Evolutionary conservation across 2,329 filamentous ascomycete genomes (phyloP).

Genomic region (Sarocladium oryzae): DNA sequence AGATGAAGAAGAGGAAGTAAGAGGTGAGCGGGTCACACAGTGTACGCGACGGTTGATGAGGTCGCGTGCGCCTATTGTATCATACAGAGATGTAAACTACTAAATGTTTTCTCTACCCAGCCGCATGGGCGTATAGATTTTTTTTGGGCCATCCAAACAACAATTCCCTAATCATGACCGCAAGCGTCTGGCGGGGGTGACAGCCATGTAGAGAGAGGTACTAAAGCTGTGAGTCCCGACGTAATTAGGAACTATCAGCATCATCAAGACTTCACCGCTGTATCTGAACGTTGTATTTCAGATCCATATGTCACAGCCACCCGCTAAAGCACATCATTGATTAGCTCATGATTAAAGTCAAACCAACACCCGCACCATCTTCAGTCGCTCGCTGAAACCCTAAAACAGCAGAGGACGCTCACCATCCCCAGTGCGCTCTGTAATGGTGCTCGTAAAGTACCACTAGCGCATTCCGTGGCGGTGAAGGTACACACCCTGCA

Average conservation of each 20-base stretch:
- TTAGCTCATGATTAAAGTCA: conserved; percentile 7
- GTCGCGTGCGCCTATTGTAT: conserved; percentile 1
- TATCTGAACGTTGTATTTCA: background rate
- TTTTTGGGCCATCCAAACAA: too few species aligned
- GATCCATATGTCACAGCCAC: background rate
- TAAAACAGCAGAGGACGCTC: too few species aligned
- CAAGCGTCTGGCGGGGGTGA: too few species aligned
- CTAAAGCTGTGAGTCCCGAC: too few species aligned
- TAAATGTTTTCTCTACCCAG: conserved; percentile 2
- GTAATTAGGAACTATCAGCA: background rate
- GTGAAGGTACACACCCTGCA: background rate
- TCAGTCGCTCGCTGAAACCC: background rate
- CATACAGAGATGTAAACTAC: conserved; percentile 13
- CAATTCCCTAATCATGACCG: too few species aligned
- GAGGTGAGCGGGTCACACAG: background rate
- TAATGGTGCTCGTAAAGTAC: conserved; percentile 6
- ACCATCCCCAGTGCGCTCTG: too few species aligned
- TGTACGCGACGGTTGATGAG: background rate
- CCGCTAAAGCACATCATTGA: background rate
- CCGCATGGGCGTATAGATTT: conserved; percentile 2
- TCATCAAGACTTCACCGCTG: too few species aligned
- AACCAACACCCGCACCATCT: background rate
- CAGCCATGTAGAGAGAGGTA: too few species aligned
- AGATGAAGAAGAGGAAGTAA: conserved; percentile 29
- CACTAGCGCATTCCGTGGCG: conserved; percentile 3